Evolutionary conservation across 306 rosid species (phyloP).

Genomic region (Vigna unguiculata): DNA sequence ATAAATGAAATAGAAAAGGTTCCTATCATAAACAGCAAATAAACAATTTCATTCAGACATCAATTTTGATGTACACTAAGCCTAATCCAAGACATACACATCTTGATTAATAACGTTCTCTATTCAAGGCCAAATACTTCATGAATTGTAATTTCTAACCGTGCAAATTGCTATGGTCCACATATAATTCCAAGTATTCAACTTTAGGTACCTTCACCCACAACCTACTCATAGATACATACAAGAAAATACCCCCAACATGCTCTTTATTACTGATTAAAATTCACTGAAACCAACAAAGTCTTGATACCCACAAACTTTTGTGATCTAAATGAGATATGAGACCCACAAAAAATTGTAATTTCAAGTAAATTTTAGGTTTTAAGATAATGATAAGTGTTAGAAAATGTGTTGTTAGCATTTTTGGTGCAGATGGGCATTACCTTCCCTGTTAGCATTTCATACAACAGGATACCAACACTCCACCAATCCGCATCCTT

Average conservation of each 20-base stretch:
- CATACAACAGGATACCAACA: conserved; percentile 84
- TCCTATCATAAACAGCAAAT: conserved; percentile 23
- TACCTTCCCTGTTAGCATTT: conserved; percentile 97
- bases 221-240: too few relatives aligned
- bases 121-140: conserved; percentile 1
- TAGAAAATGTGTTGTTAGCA: neutral
- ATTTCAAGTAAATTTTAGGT: too few relatives aligned
- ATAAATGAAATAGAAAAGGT: conserved; percentile 5
- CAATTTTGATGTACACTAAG: conserved; percentile 16
- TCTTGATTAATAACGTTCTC: neutral
- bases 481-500: conserved; percentile 99
- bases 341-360: too few relatives aligned
- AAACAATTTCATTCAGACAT: conserved; percentile 30
- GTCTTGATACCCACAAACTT: too few relatives aligned
- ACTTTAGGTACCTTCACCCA: neutral
- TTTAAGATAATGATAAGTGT: neutral
- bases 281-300: too few relatives aligned
- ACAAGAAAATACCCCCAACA: too few relatives aligned
- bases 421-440: neutral
- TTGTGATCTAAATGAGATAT: too few relatives aligned
- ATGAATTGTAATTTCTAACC: neutral
- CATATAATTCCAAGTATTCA: conserved; percentile 19
- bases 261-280: too few relatives aligned
- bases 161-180: neutral
- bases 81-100: neutral